Conservation (phyloP, 1,139 yeast species). For the Meyerozyma athensensis region DNA sequence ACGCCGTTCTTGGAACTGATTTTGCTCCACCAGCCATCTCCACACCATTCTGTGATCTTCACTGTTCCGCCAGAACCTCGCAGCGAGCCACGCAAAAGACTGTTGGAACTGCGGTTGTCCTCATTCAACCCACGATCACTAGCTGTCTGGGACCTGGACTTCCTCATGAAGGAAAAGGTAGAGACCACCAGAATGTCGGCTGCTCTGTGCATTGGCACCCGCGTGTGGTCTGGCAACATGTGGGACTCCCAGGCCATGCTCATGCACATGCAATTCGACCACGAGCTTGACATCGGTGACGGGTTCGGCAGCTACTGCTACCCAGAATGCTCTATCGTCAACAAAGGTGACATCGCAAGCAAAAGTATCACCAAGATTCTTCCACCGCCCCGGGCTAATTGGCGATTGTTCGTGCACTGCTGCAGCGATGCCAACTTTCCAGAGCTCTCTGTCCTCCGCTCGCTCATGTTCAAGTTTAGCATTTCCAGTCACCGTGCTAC, state of each 20-base stretch:
- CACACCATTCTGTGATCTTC: conserved; percentile 5
- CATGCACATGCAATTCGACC: conserved; percentile 15
- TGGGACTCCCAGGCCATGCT: conserved; percentile 43
- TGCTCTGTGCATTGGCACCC: conserved; percentile 54
- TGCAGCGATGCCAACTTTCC: conserved; percentile 62
- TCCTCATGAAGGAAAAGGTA: conserved; percentile 66
- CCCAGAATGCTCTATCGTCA: conserved; percentile 47
- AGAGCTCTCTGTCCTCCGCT: conserved; percentile 27
- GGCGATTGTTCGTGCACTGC: conserved; percentile 36
- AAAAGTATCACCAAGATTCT: conserved; percentile 20
- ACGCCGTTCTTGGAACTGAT: background rate
- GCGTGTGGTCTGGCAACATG: conserved; percentile 79
- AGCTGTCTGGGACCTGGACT: conserved; percentile 64
- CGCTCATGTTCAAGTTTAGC: conserved; percentile 30
- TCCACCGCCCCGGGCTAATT: conserved; percentile 34
- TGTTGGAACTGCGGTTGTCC: conserved; percentile 1
- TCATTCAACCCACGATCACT: conserved; percentile 25
- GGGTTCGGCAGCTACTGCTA: conserved; percentile 42
- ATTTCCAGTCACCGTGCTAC: conserved; percentile 18
- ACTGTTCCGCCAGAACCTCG: conserved; percentile 3
- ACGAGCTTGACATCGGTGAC: conserved; percentile 3
- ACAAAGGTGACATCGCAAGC: conserved; percentile 13
- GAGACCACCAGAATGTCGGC: conserved; percentile 83
- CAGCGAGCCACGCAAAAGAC: conserved; percentile 4
- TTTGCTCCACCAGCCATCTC: background rate